Base-by-base conservation (phyloP, 2,329 filamentous ascomycete species). In the Monilinia polystroma region DNA sequence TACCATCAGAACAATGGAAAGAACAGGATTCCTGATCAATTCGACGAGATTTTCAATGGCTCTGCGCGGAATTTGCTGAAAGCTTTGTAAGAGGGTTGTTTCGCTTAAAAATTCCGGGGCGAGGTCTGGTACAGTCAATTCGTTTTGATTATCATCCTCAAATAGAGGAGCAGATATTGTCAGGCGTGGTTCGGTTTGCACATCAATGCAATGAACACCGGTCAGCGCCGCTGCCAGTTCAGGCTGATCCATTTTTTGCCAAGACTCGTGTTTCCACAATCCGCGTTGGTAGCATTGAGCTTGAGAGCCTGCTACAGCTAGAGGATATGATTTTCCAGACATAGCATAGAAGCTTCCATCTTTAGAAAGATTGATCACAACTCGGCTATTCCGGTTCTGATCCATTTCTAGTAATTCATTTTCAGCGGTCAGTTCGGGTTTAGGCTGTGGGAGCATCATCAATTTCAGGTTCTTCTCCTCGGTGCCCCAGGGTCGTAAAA, bases 261-360 rank as follows among this genome's bases (percentile, higher is more conserved):
- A 76, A n/a, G 72, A 66, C n/a, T 71, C 64, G 55, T 73, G 72
- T 60, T 85, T 79, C 76, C 81, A 80, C 77, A 82, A 87, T 67
- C 82, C 81, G 64, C 81, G 81, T 59, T 81, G 80, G 70, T 87
- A 87, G 74, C 83, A 87, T 64, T 82, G 78, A 23, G 76, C 76
- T 82, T 80, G 70, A 78, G 79, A 29, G 80, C 85, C 88, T 64
- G 92, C 86, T 29, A 93, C 89, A 38, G 97, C 92, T 12, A 94
- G 84, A 4, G 95, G 95, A 73, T 97, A 98, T 11, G 87, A 87
- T 52, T 83, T 84, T 67, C 96, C 94, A 1, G 94, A 97, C 79
- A 98, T 84, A 43, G 93, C 95, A 77, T 94, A 99, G 93, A 94
- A 98, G 68, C 91, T 90, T 41, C 93, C 94, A n/a, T 83, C 81